Conservation (phyloP, 192 early-diverging fungal genomes). For the Coemansia sp. region DNA sequence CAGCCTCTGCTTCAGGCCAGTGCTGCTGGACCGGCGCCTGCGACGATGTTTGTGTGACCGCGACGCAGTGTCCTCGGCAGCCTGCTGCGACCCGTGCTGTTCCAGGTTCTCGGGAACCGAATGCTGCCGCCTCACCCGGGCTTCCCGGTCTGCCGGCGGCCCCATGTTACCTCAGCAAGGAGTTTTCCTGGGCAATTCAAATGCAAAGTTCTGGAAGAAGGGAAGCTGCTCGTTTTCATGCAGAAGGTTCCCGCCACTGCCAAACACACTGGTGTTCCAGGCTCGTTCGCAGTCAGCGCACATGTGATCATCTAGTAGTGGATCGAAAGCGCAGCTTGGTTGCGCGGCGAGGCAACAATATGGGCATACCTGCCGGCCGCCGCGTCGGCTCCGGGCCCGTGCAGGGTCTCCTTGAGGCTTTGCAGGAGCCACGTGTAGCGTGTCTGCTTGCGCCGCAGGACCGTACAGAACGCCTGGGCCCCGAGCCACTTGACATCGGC, state of each 20-base stretch:
- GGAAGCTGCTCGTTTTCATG: too few species aligned
- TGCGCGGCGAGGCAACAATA: conserved; percentile 16
- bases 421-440: conserved; percentile 27
- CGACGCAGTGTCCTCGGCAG: too few species aligned
- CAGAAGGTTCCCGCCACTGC: too few species aligned
- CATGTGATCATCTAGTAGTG: too few species aligned
- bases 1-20: conserved; percentile 4
- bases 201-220: background rate
- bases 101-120: background rate
- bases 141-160: background rate
- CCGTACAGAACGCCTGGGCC: conserved; percentile 39
- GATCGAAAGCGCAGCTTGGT: conserved; percentile 17
- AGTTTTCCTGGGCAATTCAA: background rate
- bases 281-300: too few species aligned
- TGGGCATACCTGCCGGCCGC: conserved; percentile 2
- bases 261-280: too few species aligned
- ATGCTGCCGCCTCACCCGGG: background rate
- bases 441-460: conserved; percentile 44
- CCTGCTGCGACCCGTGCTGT: background rate
- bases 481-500: conserved; percentile 46
- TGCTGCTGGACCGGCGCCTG: conserved; percentile 8
- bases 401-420: conserved; percentile 5
- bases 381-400: conserved; percentile 7
- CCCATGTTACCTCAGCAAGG: background rate
- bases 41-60: background rate